Conservation (phyloP, 2,329 filamentous ascomycete species). For the Nannizziopsis arthrosporioides region DNA sequence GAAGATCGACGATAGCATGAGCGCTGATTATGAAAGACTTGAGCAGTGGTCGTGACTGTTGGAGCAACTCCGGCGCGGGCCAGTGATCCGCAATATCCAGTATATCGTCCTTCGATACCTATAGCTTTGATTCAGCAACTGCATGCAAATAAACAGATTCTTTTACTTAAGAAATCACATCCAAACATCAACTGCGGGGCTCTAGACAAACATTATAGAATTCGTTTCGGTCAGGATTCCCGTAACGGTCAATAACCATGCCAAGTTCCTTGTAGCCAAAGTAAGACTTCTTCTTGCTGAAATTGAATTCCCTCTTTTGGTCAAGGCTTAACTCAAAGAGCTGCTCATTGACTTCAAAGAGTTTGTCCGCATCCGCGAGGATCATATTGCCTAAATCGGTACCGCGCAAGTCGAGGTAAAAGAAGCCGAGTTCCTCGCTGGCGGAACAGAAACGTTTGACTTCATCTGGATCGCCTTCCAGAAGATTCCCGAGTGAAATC, state of each 20-base stretch:
- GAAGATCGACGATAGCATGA: conserved; percentile 36
- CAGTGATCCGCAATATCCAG: conserved; percentile 30
- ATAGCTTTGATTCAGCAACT: neutral
- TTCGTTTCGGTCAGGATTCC: conserved; percentile 42
- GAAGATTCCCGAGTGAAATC: conserved; percentile 31
- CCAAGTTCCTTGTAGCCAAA: conserved; percentile 45
- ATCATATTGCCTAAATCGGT: conserved; percentile 30
- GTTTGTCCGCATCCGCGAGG: conserved; percentile 33
- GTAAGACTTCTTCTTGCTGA: conserved; percentile 40
- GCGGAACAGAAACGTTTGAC: conserved; percentile 27
- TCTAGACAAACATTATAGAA: conserved; percentile 41
- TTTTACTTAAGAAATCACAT: neutral
- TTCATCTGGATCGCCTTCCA: conserved; percentile 27
- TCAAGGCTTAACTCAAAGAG: conserved; percentile 40
- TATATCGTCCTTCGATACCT: conserved; percentile 45
- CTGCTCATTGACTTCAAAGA: conserved; percentile 37
- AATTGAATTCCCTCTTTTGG: conserved; percentile 47
- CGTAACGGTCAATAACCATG: conserved; percentile 36
- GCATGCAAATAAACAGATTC: neutral
- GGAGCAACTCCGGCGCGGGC: conserved; percentile 35
- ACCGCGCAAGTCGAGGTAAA: conserved; percentile 42
- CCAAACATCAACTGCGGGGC: neutral
- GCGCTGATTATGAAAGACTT: conserved; percentile 36
- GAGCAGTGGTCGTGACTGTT: conserved; percentile 27
- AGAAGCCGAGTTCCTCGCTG: conserved; percentile 45